Percentiles rank a stretch among this genome's conserved stretches.
Evolutionary conservation across 1,284 basidiomycete species (phyloP).

Genomic region (Pterula multifida): DNA sequence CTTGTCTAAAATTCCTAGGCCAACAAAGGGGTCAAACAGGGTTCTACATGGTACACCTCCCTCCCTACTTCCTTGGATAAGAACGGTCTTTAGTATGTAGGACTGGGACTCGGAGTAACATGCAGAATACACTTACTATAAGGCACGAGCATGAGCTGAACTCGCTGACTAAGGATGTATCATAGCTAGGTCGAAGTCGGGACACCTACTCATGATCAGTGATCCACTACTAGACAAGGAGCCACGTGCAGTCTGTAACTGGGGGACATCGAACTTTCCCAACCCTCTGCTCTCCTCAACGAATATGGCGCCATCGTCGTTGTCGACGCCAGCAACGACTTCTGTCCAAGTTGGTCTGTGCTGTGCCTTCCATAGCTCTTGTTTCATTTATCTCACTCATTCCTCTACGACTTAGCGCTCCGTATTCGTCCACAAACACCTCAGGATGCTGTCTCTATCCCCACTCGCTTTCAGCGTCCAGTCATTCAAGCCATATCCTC

Average conservation of each 20-base stretch:
- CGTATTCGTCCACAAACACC: constrained; percentile 83
- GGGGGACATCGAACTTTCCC: neutral
- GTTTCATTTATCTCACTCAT: constrained; percentile 9
- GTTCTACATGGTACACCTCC: no score
- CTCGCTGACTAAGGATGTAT: neutral
- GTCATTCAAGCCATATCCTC: constrained; percentile 68
- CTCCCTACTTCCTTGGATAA: no score
- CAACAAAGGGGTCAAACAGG: no score
- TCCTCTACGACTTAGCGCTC: constrained; percentile 46
- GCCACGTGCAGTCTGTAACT: constrained; percentile 1
- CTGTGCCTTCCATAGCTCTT: neutral
- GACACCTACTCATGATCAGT: no score
- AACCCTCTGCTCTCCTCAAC: constrained; percentile 10
- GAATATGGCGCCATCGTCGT: constrained; percentile 60
- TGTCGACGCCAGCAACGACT: constrained; percentile 53
- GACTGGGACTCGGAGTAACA: no score
- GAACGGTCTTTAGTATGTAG: no score
- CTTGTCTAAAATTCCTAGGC: no score
- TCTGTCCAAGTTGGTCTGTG: constrained; percentile 80
- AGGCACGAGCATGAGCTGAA: no score
- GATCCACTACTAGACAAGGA: no score
- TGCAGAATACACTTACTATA: no score
- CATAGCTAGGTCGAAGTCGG: no score
- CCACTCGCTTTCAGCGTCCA: constrained; percentile 85
- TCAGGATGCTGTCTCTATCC: constrained; percentile 77